Percentiles rank a stretch among this genome's conserved stretches.
These are phyloP conservation scores for Microstegium vimineum DNA, from an alignment of 176 grass and related monocot genomes.

Conservation along the genomic window DNA sequence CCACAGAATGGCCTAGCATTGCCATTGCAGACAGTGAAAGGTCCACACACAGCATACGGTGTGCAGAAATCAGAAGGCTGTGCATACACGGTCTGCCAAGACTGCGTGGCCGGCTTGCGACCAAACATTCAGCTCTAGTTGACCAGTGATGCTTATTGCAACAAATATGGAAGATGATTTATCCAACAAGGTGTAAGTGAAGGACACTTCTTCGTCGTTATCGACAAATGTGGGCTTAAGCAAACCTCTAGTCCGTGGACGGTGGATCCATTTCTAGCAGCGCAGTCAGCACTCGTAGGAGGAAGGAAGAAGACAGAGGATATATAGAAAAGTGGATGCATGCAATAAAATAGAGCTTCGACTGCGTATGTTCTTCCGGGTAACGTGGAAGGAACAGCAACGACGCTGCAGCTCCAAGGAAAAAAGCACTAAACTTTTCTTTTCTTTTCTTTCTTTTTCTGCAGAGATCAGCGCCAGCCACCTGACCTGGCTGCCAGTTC, in stretches of 20 bases:
- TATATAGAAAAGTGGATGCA: too few relatives aligned
- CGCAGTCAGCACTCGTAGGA: background rate
- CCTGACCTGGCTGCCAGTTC: too few relatives aligned
- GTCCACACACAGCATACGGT: background rate
- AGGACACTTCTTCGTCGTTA: background rate
- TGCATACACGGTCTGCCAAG: background rate
- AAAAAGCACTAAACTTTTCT: too few relatives aligned
- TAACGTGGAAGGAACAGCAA: too few relatives aligned
- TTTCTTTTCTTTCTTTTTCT: too few relatives aligned
- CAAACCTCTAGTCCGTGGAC: constrained; percentile 7
- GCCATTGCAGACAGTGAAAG: background rate
- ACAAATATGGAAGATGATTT: background rate
- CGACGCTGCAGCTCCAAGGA: too few relatives aligned
- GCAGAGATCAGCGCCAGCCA: too few relatives aligned
- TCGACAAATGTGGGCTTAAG: background rate
- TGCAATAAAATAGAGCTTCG: background rate
- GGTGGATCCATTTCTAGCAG: constrained; percentile 8
- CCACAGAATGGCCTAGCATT: background rate
- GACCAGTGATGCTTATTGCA: background rate
- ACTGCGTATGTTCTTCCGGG: background rate
- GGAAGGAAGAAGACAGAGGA: background rate
- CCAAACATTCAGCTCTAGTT: background rate
- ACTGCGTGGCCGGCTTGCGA: background rate
- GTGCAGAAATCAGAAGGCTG: constrained; percentile 9
- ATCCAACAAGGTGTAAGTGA: background rate